These are phyloP conservation scores for Jackrogersella multiformis DNA, from an alignment of 495 filamentous ascomycete species.

Conservation along the genomic window DNA sequence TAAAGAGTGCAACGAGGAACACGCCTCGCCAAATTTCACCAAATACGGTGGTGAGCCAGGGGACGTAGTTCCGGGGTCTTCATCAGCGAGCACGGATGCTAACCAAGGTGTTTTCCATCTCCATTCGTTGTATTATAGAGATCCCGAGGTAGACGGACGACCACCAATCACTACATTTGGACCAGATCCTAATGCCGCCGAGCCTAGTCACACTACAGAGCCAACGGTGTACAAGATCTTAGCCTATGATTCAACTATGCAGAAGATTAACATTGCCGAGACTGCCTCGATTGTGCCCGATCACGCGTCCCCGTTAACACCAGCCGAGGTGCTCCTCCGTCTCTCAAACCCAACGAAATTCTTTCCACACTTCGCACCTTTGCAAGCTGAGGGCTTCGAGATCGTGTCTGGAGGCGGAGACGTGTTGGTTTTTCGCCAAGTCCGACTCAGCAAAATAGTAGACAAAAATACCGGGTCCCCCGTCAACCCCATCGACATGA, in stretches of 20 bases:
- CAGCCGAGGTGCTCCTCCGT: conserved; percentile 70
- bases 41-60: conserved; percentile 40
- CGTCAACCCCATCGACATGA: conserved; percentile 68
- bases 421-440: conserved; percentile 76
- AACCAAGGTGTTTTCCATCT: conserved; percentile 15
- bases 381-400: conserved; percentile 75
- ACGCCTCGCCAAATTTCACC: conserved; percentile 31
- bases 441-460: conserved; percentile 43
- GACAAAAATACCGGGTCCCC: conserved; percentile 25
- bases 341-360: conserved; percentile 77
- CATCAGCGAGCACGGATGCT: conserved; percentile 1
- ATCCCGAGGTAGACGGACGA: conserved; percentile 42
- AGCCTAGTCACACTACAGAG: conserved; percentile 27
- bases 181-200: conserved; percentile 6
- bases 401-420: conserved; percentile 75
- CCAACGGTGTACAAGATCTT: conserved; percentile 73
- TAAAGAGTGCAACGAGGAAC: conserved; percentile 46
- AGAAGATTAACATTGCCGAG: conserved; percentile 67
- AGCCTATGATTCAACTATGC: conserved; percentile 73
- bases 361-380: conserved; percentile 69
- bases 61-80: conserved; percentile 4
- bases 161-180: conserved; percentile 11
- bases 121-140: conserved; percentile 30
- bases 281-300: conserved; percentile 67
- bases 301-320: conserved; percentile 55